Evolutionary conservation across 2,329 filamentous ascomycete genomes (phyloP).

Genomic region (Blastomyces percursus): DNA sequence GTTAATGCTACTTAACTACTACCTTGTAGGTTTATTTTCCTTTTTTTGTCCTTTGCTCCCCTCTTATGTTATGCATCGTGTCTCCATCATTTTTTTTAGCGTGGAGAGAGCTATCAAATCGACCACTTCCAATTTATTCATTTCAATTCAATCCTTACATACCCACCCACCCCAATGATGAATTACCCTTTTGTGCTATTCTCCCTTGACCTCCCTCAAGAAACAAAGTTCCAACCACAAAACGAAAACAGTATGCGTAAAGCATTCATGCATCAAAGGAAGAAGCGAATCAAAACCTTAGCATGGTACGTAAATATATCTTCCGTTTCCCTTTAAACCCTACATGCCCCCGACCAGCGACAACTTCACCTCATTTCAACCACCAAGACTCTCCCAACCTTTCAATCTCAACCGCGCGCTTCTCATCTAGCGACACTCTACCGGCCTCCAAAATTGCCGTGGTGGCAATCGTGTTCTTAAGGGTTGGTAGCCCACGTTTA

Average conservation of each 20-base stretch:
- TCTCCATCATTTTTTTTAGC: neutral
- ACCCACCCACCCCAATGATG: neutral
- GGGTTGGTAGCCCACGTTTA: constrained; percentile 66
- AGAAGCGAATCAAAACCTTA: no score
- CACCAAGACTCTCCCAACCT: constrained; percentile 46
- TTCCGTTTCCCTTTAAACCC: neutral
- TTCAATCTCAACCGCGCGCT: constrained; percentile 60
- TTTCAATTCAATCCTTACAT: neutral
- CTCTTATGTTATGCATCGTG: neutral
- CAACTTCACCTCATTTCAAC: constrained; percentile 39
- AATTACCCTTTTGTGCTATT: neutral
- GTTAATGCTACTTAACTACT: neutral
- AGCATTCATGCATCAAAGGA: neutral
- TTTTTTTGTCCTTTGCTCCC: neutral
- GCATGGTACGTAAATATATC: neutral
- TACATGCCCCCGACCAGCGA: neutral
- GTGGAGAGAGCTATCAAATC: neutral
- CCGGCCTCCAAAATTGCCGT: constrained; percentile 87
- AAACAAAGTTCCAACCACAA: neutral
- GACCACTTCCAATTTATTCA: neutral
- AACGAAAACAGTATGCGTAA: neutral
- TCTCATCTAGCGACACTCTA: constrained; percentile 69
- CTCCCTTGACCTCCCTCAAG: neutral
- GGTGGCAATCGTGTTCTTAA: constrained; percentile 81
- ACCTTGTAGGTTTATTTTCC: neutral